A percentile compares a stretch with the other conserved stretches of the same genome.
Evolutionary conservation across 192 early-diverging fungal genomes (phyloP).

Genomic region (Backusella tarrabulga): DNA sequence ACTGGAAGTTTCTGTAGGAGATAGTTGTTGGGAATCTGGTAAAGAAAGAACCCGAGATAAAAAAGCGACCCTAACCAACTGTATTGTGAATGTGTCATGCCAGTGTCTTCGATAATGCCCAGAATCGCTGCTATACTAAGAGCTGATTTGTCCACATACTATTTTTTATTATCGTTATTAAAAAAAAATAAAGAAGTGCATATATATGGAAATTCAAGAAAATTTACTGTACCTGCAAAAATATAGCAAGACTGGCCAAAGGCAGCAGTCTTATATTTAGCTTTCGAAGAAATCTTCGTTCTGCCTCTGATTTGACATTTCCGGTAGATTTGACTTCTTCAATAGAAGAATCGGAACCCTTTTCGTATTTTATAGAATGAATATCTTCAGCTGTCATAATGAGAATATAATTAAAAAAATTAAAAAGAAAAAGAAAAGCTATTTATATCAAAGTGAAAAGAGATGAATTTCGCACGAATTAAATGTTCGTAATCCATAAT

Average conservation of each 20-base stretch:
- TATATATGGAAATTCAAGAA: not conserved
- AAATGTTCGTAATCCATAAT: slow-evolving; percentile 2
- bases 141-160: slow-evolving; percentile 19
- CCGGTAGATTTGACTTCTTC: not conserved
- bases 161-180: not conserved
- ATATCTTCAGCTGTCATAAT: not conserved
- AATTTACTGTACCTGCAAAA: slow-evolving; percentile 16
- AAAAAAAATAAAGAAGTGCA: not conserved
- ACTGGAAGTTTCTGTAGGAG: slow-evolving; percentile 13
- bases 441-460: not conserved
- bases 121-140: slow-evolving; percentile 10
- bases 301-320: slow-evolving; percentile 11
- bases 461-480: not conserved
- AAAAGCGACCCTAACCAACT: slow-evolving; percentile 11
- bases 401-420: not conserved
- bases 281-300: slow-evolving; percentile 10
- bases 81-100: slow-evolving; percentile 1
- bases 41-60: slow-evolving; percentile 15
- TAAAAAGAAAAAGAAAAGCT: not conserved
- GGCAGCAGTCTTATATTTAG: slow-evolving; percentile 19
- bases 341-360: not conserved
- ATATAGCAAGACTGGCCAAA: slow-evolving; percentile 6
- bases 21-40: slow-evolving; percentile 20
- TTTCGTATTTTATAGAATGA: not conserved
- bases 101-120: slow-evolving; percentile 18